These are phyloP conservation scores for Phaseolus lunatus DNA, from an alignment of 306 rosid species.

Conservation along the genomic window DNA sequence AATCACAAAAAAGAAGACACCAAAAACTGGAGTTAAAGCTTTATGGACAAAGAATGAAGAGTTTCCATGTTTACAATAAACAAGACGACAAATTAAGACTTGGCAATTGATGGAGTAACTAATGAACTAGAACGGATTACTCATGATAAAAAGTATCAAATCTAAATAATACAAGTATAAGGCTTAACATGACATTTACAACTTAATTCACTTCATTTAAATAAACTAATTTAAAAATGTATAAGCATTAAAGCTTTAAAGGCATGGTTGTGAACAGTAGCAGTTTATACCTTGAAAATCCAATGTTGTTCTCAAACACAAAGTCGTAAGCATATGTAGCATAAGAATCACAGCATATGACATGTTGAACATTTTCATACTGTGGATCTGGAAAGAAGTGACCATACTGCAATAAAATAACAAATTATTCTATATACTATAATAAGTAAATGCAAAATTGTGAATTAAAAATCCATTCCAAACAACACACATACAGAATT, in stretches of 20 bases:
- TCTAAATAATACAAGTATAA: conserved; percentile 16
- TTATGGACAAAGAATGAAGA: conserved; percentile 15
- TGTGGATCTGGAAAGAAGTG: conserved; percentile 99
- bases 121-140: conserved; percentile 28
- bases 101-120: conserved; percentile 14
- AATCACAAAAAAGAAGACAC: conserved; percentile 21
- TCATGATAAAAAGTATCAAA: conserved; percentile 1
- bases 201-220: conserved; percentile 25
- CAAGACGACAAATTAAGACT: background rate
- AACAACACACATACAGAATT: conserved; percentile 75
- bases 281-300: conserved; percentile 79
- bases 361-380: conserved; percentile 96
- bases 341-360: conserved; percentile 95
- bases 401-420: conserved; percentile 81
- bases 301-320: conserved; percentile 81
- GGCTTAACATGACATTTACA: conserved; percentile 26
- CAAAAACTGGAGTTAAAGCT: conserved; percentile 13
- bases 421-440: conserved; percentile 34
- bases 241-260: conserved; percentile 38
- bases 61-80: conserved; percentile 25
- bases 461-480: conserved; percentile 39
- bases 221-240: conserved; percentile 14
- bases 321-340: conserved; percentile 97
- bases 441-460: conserved; percentile 38
- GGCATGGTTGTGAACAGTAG: conserved; percentile 25